Conservation (phyloP, 345 rosid species). For the Cochlearia excelsa region DNA sequence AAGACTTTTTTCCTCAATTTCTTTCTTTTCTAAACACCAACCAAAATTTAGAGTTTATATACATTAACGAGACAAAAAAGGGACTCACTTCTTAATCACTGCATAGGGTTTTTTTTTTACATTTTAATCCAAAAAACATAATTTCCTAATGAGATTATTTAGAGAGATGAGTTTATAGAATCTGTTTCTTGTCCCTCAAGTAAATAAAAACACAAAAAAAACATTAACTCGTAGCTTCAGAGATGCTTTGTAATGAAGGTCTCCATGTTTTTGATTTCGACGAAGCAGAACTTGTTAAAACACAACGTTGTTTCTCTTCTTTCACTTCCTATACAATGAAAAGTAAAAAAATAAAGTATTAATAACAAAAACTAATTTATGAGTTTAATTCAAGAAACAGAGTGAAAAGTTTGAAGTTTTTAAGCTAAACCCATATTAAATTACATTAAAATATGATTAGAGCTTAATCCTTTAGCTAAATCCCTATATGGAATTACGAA, state of each 20-base stretch:
- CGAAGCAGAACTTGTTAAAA: constrained; percentile 45
- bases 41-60: constrained; percentile 21
- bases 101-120: constrained; percentile 13
- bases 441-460: not conserved
- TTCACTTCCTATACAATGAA: constrained; percentile 38
- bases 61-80: constrained; percentile 19
- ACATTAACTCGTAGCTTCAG: constrained; percentile 60
- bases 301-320: constrained; percentile 49
- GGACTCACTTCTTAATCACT: constrained; percentile 23
- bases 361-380: not conserved
- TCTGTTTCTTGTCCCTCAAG: constrained; percentile 30
- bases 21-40: not conserved
- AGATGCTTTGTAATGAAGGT: constrained; percentile 81
- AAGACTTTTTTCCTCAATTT: not conserved
- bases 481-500: not conserved
- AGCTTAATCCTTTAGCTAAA: constrained; percentile 13
- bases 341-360: not conserved
- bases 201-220: constrained; percentile 1
- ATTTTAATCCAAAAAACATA: constrained; percentile 9
- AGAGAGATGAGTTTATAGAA: not conserved
- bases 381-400: constrained; percentile 1
- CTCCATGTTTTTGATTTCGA: constrained; percentile 71
- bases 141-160: not conserved
- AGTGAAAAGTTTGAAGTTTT: not conserved
- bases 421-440: not conserved